Percentiles rank a stretch among this genome's conserved stretches.
Conservation (phyloP, 139 green algal species). For the Pseudopediastrum boryanum region DNA sequence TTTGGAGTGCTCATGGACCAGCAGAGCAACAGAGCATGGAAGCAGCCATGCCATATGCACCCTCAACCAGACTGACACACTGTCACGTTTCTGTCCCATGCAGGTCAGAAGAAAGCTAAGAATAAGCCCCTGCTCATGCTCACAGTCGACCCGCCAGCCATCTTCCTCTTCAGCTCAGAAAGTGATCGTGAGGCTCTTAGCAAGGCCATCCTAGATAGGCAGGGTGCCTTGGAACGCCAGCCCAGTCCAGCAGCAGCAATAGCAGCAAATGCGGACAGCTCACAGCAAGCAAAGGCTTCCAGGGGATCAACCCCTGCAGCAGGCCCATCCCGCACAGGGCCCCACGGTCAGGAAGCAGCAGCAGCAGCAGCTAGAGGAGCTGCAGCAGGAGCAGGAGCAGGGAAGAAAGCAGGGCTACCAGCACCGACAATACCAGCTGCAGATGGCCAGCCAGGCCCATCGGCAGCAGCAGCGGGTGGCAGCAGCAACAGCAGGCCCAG, state of each 20-base stretch:
- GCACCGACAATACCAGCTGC: no score
- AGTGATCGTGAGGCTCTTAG: slow-evolving; percentile 2
- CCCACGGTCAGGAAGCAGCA: neutral
- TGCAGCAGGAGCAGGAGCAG: neutral
- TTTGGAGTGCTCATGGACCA: no score
- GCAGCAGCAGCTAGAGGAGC: neutral
- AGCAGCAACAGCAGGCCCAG: no score
- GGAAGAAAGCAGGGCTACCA: neutral
- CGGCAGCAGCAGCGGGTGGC: no score
- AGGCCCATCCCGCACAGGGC: no score
- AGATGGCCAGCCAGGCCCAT: no score
- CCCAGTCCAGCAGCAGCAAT: neutral
- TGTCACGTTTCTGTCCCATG: neutral
- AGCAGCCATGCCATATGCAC: no score
- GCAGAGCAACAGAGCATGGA: no score
- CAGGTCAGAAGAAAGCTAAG: slow-evolving; percentile 28
- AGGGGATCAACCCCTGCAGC: neutral
- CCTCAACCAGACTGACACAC: no score
- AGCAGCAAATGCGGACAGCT: neutral
- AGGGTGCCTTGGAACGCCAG: neutral
- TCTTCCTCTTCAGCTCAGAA: slow-evolving; percentile 12
- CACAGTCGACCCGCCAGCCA: neutral
- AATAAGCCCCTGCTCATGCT: slow-evolving; percentile 32
- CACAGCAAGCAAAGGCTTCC: neutral
- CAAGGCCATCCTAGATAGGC: slow-evolving; percentile 2